A percentile compares a stretch with the other conserved stretches of the same genome.
Evolutionary conservation across 108 stramenopile genomes (phyloP).

Genomic region (Thalassiosira profunda): DNA sequence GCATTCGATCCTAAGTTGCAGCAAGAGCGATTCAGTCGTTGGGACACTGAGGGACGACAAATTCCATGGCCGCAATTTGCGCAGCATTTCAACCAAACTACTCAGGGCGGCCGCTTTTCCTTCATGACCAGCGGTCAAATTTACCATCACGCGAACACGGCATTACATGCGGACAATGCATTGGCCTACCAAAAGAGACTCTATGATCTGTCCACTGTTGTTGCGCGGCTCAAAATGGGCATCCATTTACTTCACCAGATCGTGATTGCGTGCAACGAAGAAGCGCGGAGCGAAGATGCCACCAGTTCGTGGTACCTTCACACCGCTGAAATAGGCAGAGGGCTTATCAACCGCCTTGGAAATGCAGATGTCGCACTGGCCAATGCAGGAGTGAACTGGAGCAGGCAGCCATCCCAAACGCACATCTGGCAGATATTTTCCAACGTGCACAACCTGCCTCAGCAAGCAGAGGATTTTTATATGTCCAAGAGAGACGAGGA

Average conservation of each 20-base stretch:
- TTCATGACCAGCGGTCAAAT: too few species aligned
- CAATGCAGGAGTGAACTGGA: neutral
- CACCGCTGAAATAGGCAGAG: conserved; percentile 1
- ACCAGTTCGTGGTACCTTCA: conserved; percentile 11
- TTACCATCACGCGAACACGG: neutral
- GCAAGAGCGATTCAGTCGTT: neutral
- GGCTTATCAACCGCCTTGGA: neutral
- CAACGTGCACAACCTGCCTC: neutral
- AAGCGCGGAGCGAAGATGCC: neutral
- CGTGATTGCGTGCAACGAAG: conserved; percentile 5
- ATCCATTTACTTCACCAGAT: conserved; percentile 3
- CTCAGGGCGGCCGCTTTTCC: too few species aligned
- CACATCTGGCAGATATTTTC: conserved; percentile 2
- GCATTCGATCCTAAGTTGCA: neutral
- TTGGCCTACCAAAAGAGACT: neutral
- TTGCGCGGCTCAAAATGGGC: conserved; percentile 2
- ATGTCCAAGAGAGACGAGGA: conserved; percentile 5
- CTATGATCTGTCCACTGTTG: conserved; percentile 1
- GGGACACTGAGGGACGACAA: neutral
- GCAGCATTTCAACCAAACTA: conserved; percentile 1
- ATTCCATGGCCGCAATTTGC: conserved; percentile 3
- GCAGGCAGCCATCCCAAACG: neutral
- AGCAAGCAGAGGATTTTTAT: conserved; percentile 9
- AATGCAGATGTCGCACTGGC: neutral
- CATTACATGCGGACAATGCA: neutral